These are phyloP conservation scores for Gossypium herbaceum DNA, from an alignment of 345 rosid genomes.

Conservation along the genomic window DNA sequence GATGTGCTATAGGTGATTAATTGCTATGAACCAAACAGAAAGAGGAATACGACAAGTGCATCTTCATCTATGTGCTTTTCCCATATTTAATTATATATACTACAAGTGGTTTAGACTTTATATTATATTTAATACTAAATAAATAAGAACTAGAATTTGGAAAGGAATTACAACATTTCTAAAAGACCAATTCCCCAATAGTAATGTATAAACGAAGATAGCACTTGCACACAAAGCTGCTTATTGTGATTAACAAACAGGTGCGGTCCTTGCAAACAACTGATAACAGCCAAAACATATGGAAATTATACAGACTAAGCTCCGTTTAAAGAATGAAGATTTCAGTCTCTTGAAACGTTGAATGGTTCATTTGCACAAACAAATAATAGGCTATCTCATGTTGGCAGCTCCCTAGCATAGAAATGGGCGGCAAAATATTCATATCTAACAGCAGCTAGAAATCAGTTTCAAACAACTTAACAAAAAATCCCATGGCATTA, in stretches of 20 bases:
- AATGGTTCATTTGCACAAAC: background rate
- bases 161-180: background rate
- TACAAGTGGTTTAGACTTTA: background rate
- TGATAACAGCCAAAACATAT: background rate
- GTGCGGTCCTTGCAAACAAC: background rate
- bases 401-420: background rate
- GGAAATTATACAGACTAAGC: background rate
- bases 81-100: background rate
- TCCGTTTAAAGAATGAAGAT: too few species aligned
- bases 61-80: background rate
- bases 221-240: background rate
- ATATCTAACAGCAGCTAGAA: background rate
- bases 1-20: background rate
- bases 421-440: background rate
- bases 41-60: background rate
- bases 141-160: background rate
- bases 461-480: background rate
- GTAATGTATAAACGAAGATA: background rate
- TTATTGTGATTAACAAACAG: background rate
- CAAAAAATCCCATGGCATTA: background rate
- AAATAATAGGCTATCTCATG: background rate
- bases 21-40: background rate
- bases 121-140: background rate
- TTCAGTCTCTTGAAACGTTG: background rate
- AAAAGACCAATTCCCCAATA: background rate